phyloP scores from a whole-genome alignment of 495 filamentous ascomycete species.

The Parachaetomium inaequale region DNA sequence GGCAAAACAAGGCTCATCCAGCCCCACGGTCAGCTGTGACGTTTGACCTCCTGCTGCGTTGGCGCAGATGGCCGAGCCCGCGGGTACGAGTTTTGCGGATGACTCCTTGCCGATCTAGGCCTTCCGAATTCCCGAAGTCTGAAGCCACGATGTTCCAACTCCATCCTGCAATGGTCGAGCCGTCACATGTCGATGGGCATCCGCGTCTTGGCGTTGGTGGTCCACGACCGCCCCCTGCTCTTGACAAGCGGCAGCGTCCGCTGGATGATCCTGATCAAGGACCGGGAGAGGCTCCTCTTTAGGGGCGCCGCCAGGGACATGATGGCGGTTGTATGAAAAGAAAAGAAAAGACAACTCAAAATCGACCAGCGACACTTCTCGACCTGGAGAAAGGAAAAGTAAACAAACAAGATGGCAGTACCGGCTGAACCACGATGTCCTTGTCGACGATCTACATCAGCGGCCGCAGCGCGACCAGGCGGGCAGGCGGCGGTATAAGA shows the following conservation, averaged over 20 bases:
- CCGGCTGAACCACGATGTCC: constrained; percentile 15
- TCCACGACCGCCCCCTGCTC: constrained; percentile 22
- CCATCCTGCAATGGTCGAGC: neutral
- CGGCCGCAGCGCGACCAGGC: neutral
- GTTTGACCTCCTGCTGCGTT: too few species aligned
- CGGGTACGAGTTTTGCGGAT: too few species aligned
- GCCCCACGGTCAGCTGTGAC: too few species aligned
- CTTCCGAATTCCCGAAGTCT: too few species aligned
- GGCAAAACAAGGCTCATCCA: too few species aligned
- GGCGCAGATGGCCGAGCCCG: too few species aligned
- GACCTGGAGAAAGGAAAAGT: neutral
- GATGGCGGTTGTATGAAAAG: neutral
- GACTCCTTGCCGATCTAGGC: too few species aligned
- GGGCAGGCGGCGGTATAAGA: neutral
- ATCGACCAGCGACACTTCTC: constrained; percentile 15
- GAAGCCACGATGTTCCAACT: neutral
- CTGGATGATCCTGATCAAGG: constrained; percentile 20
- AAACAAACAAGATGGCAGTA: constrained; percentile 11
- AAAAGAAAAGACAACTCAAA: neutral
- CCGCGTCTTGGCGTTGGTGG: constrained; percentile 22
- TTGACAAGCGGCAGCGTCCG: constrained; percentile 21
- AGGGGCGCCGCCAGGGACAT: constrained; percentile 5
- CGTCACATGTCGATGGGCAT: constrained; percentile 20
- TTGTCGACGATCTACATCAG: constrained; percentile 3
- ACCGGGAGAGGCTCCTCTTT: constrained; percentile 21